These are phyloP conservation scores for Mortierella polycephala DNA, from an alignment of 371 early-diverging fungal species.

Conservation along the genomic window DNA sequence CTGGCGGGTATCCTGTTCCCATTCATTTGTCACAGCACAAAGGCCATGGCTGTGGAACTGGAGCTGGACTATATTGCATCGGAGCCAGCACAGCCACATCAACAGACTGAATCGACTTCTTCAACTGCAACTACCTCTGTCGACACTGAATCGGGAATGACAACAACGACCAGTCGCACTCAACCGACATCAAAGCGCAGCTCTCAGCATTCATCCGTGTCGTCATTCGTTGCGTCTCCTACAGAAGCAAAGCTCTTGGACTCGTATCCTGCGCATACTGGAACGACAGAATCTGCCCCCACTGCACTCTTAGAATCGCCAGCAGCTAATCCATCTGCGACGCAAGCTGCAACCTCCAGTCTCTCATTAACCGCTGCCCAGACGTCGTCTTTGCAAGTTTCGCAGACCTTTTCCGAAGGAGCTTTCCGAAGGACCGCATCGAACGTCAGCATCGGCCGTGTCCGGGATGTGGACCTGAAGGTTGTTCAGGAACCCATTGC, in stretches of 20 bases:
- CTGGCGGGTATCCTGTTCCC: constrained; percentile 66
- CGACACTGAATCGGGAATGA: constrained; percentile 3
- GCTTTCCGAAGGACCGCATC: constrained; percentile 40
- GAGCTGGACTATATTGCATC: constrained; percentile 62
- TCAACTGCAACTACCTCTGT: constrained; percentile 1
- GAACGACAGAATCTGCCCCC: constrained; percentile 13
- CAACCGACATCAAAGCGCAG: constrained; percentile 21
- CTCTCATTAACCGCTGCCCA: constrained; percentile 22
- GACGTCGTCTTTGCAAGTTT: constrained; percentile 24
- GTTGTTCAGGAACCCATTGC: constrained; percentile 55
- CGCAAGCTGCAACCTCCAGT: constrained; percentile 13
- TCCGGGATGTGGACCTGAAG: constrained; percentile 49
- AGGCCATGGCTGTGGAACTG: constrained; percentile 57
- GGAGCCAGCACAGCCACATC: constrained; percentile 23
- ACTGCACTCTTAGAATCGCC: constrained; percentile 28
- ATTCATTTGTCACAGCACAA: constrained; percentile 59
- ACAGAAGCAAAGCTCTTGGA: constrained; percentile 13
- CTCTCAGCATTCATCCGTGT: constrained; percentile 43
- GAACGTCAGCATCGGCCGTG: constrained; percentile 30
- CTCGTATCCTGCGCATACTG: constrained; percentile 16
- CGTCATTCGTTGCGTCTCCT: constrained; percentile 22
- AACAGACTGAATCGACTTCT: constrained; percentile 4
- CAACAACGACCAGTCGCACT: background rate
- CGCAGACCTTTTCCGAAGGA: constrained; percentile 47
- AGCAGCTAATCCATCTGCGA: constrained; percentile 6